These are phyloP conservation scores for Barnettozyma hawaiiensis DNA, from an alignment of 1,139 yeast species.

Conservation along the genomic window DNA sequence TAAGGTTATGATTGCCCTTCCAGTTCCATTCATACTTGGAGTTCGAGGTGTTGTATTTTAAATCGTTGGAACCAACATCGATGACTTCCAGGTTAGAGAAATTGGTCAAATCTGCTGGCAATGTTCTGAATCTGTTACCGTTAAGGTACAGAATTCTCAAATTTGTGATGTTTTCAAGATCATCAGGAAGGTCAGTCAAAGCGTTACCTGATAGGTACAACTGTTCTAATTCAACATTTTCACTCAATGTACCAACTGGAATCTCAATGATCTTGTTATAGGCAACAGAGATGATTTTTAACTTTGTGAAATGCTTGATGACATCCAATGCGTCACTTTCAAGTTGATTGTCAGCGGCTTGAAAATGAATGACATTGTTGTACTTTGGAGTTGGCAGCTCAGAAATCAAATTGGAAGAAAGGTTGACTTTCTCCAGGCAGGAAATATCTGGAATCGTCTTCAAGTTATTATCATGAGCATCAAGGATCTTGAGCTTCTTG, in stretches of 20 bases:
- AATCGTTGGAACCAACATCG: conserved; percentile 88
- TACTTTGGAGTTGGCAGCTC: conserved; percentile 32
- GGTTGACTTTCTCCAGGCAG: conserved; percentile 65
- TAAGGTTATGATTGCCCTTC: conserved; percentile 76
- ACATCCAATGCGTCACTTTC: conserved; percentile 73
- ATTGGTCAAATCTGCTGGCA: conserved; percentile 86
- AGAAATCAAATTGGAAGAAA: conserved; percentile 69
- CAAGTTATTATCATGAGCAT: conserved; percentile 81
- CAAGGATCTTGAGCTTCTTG: conserved; percentile 58
- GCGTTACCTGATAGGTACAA: conserved; percentile 84
- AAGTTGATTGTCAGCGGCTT: conserved; percentile 79
- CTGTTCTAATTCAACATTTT: conserved; percentile 53
- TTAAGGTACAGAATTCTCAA: conserved; percentile 66
- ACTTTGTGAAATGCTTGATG: conserved; percentile 51
- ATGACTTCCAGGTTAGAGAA: conserved; percentile 58
- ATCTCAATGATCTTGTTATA: conserved; percentile 82
- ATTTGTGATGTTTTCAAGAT: conserved; percentile 56
- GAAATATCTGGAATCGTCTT: conserved; percentile 55
- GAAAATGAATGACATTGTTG: conserved; percentile 51
- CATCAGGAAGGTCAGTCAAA: conserved; percentile 75
- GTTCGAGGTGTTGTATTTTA: conserved; percentile 88
- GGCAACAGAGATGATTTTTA: conserved; percentile 66
- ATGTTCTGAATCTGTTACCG: conserved; percentile 76
- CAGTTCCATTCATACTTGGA: conserved; percentile 98
- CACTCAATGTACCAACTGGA: conserved; percentile 63